Evolutionary conservation across 768 basidiomycete species (phyloP), one percentile per base, ranked within the genome.

Genomic region (Collybia sp.): DNA sequence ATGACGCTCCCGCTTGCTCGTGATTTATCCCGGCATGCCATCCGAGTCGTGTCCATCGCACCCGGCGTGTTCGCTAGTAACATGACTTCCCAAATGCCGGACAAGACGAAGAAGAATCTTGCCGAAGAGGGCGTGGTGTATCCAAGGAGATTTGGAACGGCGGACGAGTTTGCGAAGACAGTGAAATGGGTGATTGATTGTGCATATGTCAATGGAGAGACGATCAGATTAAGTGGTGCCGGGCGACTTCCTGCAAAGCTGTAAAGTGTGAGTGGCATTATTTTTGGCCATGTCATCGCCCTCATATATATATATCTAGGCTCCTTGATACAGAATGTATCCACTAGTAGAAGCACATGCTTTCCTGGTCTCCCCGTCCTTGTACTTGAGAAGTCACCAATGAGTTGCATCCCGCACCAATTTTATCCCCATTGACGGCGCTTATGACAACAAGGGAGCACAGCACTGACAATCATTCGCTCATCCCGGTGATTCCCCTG

Each of bases 1-100:
- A 75, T 83, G 74, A 75, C 79, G 1, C 68, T 82, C 3, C 81
- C 81, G 3, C 72, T 82, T 70, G 77, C 82, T 3, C 70, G 80
- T 30, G 82, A 83, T 53, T 68, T 83, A 2, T 66, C 74, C 0
- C 64, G 73, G 5, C 70, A 79, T 51, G 73, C 70, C 36, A 61
- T 79, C 18, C 73, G 78, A 46, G 80, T 81, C 31, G 74, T 80
- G 35, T 69, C 77, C 17, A 66, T 83, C 49, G 82, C 80, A 0
- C 80, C 82, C 0, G 77, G 76, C 3, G 37, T 30, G 1, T 46
- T 46, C 13, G 61, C 63, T 6, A 77, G 67, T 43, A 68, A 59
- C 53, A 72, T 77, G 73, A 72, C 73, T 1, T 66, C 60, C 17
- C 59, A 63, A 34, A 61, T 76, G 44, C 58, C 67, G 0, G 58